Evolutionary conservation across 23 red algal species (phyloP).

Genomic region (Pyropia yezoensis): DNA sequence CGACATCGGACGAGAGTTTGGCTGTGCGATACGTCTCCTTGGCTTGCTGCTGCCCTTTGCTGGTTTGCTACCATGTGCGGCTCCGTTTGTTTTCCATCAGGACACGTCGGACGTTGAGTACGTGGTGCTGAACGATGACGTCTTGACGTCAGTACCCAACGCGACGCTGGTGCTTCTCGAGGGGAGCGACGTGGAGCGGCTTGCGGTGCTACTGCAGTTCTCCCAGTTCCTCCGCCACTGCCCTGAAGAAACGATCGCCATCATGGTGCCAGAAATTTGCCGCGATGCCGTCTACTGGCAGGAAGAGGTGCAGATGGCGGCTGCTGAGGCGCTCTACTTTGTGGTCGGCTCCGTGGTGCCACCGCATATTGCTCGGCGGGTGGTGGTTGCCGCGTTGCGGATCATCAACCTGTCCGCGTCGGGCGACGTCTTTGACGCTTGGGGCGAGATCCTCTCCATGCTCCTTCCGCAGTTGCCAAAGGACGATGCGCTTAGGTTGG

Average conservation of each 20-base stretch:
- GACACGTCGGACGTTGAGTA: conserved; percentile 4
- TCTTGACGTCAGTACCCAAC: conserved; percentile 55
- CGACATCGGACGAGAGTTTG: too few relatives aligned
- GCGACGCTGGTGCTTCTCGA: conserved; percentile 46
- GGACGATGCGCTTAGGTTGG: conserved; percentile 29
- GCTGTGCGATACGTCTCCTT: too few relatives aligned
- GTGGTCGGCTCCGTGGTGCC: conserved; percentile 28
- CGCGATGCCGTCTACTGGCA: conserved; percentile 9
- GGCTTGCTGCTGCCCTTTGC: too few relatives aligned
- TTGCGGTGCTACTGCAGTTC: conserved; percentile 58
- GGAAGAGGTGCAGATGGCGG: conserved; percentile 23
- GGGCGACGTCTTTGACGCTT: conserved; percentile 44
- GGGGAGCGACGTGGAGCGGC: conserved; percentile 34
- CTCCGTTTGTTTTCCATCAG: too few relatives aligned
- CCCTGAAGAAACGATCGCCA: conserved; percentile 37
- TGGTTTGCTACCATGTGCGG: too few relatives aligned
- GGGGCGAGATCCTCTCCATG: conserved; percentile 58
- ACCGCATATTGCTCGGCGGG: conserved; percentile 20
- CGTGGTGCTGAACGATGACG: conserved; percentile 57
- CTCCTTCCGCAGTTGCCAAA: conserved; percentile 36
- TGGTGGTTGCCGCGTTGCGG: conserved; percentile 20
- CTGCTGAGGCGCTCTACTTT: conserved; percentile 56
- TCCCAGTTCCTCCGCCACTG: conserved; percentile 67
- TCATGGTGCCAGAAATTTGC: conserved; percentile 62
- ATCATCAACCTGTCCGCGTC: conserved; percentile 19